A percentile compares a stretch with the other conserved stretches of the same genome.
Evolutionary conservation across 371 early-diverging fungal genomes (phyloP).

Genomic region (Rhizopus delemar): DNA sequence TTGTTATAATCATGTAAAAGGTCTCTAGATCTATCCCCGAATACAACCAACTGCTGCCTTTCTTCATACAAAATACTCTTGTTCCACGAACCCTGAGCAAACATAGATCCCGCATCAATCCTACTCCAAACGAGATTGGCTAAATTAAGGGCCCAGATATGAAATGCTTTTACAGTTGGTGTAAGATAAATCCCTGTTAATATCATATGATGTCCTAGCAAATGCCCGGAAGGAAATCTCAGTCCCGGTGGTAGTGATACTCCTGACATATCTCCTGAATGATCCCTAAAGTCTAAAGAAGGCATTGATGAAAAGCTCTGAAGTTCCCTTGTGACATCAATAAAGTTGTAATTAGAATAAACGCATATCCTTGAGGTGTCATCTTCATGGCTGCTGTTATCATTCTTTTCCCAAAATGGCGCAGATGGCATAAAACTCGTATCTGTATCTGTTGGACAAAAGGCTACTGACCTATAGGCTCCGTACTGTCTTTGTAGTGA

Average conservation of each 20-base stretch:
- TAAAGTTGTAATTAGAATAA: conserved; percentile 83
- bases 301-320: conserved; percentile 54
- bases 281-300: conserved; percentile 40
- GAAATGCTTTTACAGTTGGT: conserved; percentile 65
- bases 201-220: conserved; percentile 70
- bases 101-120: conserved; percentile 66
- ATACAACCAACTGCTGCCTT: conserved; percentile 64
- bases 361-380: conserved; percentile 49
- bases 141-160: conserved; percentile 76
- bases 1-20: conserved; percentile 76
- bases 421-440: conserved; percentile 12
- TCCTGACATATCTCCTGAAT: conserved; percentile 66
- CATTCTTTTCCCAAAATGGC: conserved; percentile 25
- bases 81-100: conserved; percentile 78
- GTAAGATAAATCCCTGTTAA: conserved; percentile 77
- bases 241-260: conserved; percentile 71
- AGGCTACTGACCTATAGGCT: conserved; percentile 75
- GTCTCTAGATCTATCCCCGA: conserved; percentile 72
- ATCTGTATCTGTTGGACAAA: conserved; percentile 27
- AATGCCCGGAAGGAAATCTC: conserved; percentile 72
- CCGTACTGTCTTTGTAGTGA: conserved; percentile 69
- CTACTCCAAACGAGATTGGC: conserved; percentile 67
- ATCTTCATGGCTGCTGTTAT: not conserved
- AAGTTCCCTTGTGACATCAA: conserved; percentile 70
- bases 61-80: conserved; percentile 65